Base-by-base conservation (phyloP, 768 basidiomycete species). In the Psilocybe sp. region DNA sequence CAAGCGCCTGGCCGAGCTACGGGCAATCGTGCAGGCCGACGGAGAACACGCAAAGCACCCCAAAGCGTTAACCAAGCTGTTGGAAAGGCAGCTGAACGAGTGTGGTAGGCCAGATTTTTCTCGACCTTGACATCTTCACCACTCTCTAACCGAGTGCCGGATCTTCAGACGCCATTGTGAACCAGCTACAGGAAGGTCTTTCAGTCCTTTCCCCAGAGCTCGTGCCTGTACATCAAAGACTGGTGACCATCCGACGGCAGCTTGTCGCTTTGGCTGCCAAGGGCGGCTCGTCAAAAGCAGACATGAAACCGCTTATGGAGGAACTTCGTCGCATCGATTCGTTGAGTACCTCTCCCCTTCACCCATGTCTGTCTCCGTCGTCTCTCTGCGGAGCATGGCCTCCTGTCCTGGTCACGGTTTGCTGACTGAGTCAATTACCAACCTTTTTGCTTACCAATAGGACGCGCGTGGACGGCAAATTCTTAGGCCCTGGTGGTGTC, bases 311-410 rank as follows among this genome's bases (percentile, higher is more conserved):
- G 39, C 69, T 98, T 40, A 80, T 89, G 50, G 93, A 97, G 65
- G 97, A 98, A 62, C 77, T 99, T 47, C 81, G 96, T 49, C 91
- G 88, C 71, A 96, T 99, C 58, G 97, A 99, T 74, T 87, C 89
- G 87, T 92, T 87, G 80, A 85, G 89, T 88, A 69, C 60, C 58
- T 61, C 44, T 70, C 64, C 61, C 56, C 47, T 60, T 63, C 53
- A 49, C 64, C 51, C 55, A 65, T 63, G 62, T 70, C 60, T 65
- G 63, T 71, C 61, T 52, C 60, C 55, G 53, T 60, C 54, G 50
- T 60, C 59, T 58, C 47, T 47, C 41, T 49, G 57, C 48, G 59
- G 53, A 58, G 49, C 50, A 34, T 55, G 47, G 53, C 49, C 49
- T 56, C 47, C 54, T 49, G 46, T 51, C 47, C 51, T 54, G 41